These are phyloP conservation scores for Persicaria maculosa DNA, from an alignment of 148 eudicot genomes.

Conservation along the genomic window DNA sequence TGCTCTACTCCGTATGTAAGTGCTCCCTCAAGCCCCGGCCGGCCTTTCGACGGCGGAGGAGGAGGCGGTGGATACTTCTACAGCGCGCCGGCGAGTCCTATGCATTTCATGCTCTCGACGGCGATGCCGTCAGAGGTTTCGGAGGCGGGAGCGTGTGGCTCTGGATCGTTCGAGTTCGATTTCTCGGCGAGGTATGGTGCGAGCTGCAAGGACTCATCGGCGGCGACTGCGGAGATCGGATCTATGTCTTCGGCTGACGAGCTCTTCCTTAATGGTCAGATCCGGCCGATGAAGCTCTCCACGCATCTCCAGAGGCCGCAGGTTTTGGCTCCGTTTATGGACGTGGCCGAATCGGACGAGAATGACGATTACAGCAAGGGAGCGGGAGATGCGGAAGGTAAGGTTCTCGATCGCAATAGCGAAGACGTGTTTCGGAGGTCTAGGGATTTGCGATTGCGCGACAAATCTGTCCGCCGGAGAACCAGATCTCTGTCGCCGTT, in stretches of 20 bases:
- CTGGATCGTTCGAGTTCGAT: conserved; percentile 39
- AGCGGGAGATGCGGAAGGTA: conserved; percentile 13
- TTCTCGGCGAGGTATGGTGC: conserved; percentile 26
- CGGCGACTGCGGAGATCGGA: conserved; percentile 25
- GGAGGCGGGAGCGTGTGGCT: conserved; percentile 6
- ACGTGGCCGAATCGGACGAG: conserved; percentile 26
- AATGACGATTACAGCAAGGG: conserved; percentile 6
- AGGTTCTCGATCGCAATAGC: neutral
- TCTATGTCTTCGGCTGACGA: conserved; percentile 38
- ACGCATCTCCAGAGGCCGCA: conserved; percentile 70
- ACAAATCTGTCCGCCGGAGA: conserved; percentile 49
- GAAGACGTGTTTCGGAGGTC: conserved; percentile 25
- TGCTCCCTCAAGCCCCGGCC: conserved; percentile 84
- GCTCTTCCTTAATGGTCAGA: conserved; percentile 45
- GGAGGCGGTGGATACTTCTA: conserved; percentile 48
- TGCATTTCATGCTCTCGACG: conserved; percentile 50
- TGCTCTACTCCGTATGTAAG: conserved; percentile 84
- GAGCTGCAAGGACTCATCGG: neutral
- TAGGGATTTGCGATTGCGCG: conserved; percentile 46
- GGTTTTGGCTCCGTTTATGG: conserved; percentile 40
- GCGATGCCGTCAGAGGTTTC: conserved; percentile 22
- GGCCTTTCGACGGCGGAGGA: conserved; percentile 17
- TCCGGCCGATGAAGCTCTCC: conserved; percentile 68
- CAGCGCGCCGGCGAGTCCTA: conserved; percentile 88
- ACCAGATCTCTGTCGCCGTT: conserved; percentile 81